Percentiles rank a stretch among this genome's conserved stretches.
Evolutionary conservation across 2,329 filamentous ascomycete species (phyloP).

Genomic region (Beauveria varroae): DNA sequence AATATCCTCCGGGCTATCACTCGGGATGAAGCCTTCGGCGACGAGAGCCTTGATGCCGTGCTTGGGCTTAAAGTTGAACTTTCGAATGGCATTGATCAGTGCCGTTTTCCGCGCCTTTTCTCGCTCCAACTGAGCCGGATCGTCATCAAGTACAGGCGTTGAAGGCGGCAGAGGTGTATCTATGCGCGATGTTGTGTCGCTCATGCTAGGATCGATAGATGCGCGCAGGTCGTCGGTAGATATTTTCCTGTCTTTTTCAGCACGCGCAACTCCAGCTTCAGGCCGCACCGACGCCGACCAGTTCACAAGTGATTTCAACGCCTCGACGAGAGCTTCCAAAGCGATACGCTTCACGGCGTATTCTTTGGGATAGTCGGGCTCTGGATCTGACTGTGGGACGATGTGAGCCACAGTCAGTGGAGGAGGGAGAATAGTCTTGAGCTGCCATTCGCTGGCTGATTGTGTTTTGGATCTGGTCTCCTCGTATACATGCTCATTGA

Average conservation of each 20-base stretch:
- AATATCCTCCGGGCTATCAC: constrained; percentile 71
- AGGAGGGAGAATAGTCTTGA: constrained; percentile 76
- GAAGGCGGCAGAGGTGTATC: constrained; percentile 52
- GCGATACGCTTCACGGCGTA: constrained; percentile 88
- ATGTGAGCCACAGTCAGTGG: constrained; percentile 77
- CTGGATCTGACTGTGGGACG: constrained; percentile 47
- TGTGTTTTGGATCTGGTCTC: constrained; percentile 62
- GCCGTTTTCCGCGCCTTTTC: constrained; percentile 93
- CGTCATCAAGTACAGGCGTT: constrained; percentile 72
- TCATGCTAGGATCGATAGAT: constrained; percentile 59
- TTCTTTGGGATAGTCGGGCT: constrained; percentile 73
- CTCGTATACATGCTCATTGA: constrained; percentile 80
- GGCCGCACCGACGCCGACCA: constrained; percentile 67
- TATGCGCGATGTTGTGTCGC: constrained; percentile 53
- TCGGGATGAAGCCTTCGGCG: constrained; percentile 79
- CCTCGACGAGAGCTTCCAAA: constrained; percentile 81
- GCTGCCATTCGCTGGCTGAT: constrained; percentile 70
- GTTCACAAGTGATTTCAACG: constrained; percentile 80
- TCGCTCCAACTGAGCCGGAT: constrained; percentile 88
- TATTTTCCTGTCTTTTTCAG: constrained; percentile 28
- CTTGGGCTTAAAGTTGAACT: constrained; percentile 98
- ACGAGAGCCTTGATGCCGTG: constrained; percentile 79
- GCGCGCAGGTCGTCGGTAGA: constrained; percentile 43
- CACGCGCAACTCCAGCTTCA: constrained; percentile 35
- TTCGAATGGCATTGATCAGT: constrained; percentile 75